These are phyloP conservation scores for Metschnikowia santaceciliae DNA, from an alignment of 805 yeast genomes.

Conservation along the genomic window DNA sequence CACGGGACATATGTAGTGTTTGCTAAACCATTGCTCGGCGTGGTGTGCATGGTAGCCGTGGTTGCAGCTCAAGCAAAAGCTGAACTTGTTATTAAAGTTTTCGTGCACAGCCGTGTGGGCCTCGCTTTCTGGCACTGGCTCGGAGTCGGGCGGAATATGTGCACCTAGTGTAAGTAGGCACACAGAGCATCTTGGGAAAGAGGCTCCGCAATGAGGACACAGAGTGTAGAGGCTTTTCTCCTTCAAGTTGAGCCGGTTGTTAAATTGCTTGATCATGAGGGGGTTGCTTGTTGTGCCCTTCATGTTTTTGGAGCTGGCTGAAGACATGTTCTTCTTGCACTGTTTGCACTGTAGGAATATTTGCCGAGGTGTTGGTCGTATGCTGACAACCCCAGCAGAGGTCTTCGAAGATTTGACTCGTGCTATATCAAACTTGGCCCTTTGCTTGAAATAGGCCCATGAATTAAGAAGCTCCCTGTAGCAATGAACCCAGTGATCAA, in stretches of 20 bases:
- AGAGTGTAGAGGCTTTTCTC: conserved; percentile 23
- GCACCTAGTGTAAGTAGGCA: conserved; percentile 79
- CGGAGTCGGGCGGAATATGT: conserved; percentile 42
- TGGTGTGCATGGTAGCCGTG: conserved; percentile 96
- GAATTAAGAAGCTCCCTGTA: conserved; percentile 17
- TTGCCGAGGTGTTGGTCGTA: conserved; percentile 62
- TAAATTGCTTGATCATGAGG: conserved; percentile 32
- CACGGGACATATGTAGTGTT: conserved; percentile 86
- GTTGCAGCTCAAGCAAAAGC: conserved; percentile 84
- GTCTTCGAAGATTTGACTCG: conserved; percentile 61
- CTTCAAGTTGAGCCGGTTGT: conserved; percentile 20
- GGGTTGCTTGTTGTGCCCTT: conserved; percentile 12
- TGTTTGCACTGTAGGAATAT: conserved; percentile 75
- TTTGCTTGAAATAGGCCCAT: conserved; percentile 17
- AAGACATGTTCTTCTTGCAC: conserved; percentile 71
- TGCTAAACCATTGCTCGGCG: conserved; percentile 93
- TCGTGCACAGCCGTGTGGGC: conserved; percentile 6
- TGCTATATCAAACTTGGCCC: conserved; percentile 79
- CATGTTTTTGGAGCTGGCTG: conserved; percentile 22
- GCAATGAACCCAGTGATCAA: conserved; percentile 68
- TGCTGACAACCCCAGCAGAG: conserved; percentile 43
- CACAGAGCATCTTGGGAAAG: conserved; percentile 86
- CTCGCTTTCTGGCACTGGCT: conserved; percentile 10
- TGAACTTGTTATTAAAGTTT: conserved; percentile 60
- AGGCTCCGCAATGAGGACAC: conserved; percentile 85